Evolutionary conservation across 2,329 filamentous ascomycete genomes (phyloP).

Genomic region (Ceratocystis cubensis): DNA sequence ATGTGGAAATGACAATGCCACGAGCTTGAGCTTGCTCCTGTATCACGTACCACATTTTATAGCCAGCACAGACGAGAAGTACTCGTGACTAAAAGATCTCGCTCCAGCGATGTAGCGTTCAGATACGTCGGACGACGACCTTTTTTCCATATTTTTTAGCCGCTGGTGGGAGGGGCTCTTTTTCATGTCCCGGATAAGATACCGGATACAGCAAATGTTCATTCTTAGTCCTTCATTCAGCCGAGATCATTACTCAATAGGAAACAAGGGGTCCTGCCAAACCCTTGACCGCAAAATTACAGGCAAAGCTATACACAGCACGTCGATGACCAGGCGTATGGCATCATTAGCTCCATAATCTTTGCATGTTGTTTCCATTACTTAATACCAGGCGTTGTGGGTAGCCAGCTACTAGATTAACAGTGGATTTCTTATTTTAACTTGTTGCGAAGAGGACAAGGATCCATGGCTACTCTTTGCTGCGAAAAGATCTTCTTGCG

Average conservation of each 20-base stretch:
- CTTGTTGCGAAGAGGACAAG: neutral
- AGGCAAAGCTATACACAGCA: neutral
- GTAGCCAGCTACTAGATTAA: neutral
- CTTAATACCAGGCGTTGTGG: neutral
- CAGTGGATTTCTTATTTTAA: neutral
- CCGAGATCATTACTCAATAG: neutral
- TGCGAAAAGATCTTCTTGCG: neutral
- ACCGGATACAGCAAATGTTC: neutral
- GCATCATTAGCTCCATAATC: constrained; percentile 1
- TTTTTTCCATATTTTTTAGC: neutral
- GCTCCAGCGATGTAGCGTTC: neutral
- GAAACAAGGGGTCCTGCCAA: neutral
- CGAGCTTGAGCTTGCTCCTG: neutral
- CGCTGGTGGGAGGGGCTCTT: neutral
- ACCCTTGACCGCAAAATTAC: neutral
- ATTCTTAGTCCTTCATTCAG: neutral
- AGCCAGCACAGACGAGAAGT: neutral
- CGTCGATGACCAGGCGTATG: constrained; percentile 4
- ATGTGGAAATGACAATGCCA: constrained; percentile 1
- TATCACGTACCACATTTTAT: neutral
- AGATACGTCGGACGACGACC: neutral
- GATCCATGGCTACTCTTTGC: constrained; percentile 3
- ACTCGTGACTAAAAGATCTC: neutral
- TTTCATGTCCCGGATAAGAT: neutral
- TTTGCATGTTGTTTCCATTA: neutral